Percentiles rank a stretch among this genome's conserved stretches.
These are phyloP conservation scores for Carex arenaria DNA, from an alignment of 202 grass and related monocot genomes.

Conservation along the genomic window DNA sequence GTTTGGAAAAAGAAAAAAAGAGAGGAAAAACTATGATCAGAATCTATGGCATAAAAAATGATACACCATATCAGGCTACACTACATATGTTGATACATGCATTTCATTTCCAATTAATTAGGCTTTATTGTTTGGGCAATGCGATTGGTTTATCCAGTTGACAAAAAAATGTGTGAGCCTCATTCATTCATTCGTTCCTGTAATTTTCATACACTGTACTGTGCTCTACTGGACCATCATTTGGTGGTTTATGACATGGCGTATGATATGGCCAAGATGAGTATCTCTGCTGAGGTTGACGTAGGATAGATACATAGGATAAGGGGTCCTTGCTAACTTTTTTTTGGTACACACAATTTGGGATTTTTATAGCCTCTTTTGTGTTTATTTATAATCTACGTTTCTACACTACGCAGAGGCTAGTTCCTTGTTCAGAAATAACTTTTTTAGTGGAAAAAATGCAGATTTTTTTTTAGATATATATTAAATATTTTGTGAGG, in stretches of 20 bases:
- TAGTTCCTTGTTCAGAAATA: neutral
- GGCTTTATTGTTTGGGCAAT: neutral
- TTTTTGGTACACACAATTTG: neutral
- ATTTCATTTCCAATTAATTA: neutral
- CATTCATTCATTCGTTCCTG: neutral
- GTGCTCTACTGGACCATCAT: neutral
- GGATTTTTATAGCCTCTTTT: neutral
- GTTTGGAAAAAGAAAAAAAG: too few relatives aligned
- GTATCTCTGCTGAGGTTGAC: constrained; percentile 2
- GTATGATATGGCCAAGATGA: neutral
- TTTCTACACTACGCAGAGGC: too few relatives aligned
- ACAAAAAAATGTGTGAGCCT: neutral
- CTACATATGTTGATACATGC: neutral
- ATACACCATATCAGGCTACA: neutral
- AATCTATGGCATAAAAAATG: neutral
- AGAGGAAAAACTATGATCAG: neutral
- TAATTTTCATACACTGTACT: neutral
- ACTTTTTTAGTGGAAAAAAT: neutral
- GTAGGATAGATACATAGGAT: neutral
- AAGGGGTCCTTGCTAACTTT: neutral
- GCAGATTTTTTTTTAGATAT: too few relatives aligned
- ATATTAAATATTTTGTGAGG: too few relatives aligned
- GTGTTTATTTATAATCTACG: neutral
- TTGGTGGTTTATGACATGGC: constrained; percentile 12
- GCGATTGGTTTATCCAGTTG: neutral